Evolutionary conservation across 176 grass and related monocot species (phyloP).

Genomic region (Phyllostachys edulis): DNA sequence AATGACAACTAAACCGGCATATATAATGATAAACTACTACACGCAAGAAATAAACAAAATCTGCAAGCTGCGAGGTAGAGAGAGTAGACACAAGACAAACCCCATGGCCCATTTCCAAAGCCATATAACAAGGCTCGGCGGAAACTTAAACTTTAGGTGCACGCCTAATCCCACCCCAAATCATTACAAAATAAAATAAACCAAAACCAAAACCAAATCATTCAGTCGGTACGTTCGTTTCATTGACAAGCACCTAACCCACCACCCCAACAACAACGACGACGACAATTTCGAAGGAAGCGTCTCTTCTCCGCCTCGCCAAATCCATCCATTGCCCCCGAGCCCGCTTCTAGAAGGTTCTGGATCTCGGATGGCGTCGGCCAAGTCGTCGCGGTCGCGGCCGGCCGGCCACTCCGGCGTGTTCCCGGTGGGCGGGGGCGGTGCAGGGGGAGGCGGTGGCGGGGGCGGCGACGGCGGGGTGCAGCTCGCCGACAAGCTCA

Average conservation of each 20-base stretch:
- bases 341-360: background rate
- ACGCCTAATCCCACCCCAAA: constrained; percentile 15
- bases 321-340: background rate
- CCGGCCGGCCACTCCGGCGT: constrained; percentile 67
- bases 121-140: background rate
- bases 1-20: background rate
- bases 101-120: constrained; percentile 7
- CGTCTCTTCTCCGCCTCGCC: background rate
- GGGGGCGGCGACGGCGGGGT: constrained; percentile 56
- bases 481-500: constrained; percentile 97
- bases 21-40: background rate
- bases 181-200: background rate
- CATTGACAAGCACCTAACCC: constrained; percentile 31
- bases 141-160: background rate
- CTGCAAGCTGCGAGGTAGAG: background rate
- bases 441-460: constrained; percentile 25
- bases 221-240: background rate
- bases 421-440: constrained; percentile 46
- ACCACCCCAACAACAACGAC: background rate
- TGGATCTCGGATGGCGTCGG: constrained; percentile 71
- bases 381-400: constrained; percentile 81
- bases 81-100: background rate
- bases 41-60: background rate
- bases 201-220: constrained; percentile 1
- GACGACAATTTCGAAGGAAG: background rate